Base-by-base conservation (phyloP, 2,329 filamentous ascomycete species). In the Cadophora malorum region DNA sequence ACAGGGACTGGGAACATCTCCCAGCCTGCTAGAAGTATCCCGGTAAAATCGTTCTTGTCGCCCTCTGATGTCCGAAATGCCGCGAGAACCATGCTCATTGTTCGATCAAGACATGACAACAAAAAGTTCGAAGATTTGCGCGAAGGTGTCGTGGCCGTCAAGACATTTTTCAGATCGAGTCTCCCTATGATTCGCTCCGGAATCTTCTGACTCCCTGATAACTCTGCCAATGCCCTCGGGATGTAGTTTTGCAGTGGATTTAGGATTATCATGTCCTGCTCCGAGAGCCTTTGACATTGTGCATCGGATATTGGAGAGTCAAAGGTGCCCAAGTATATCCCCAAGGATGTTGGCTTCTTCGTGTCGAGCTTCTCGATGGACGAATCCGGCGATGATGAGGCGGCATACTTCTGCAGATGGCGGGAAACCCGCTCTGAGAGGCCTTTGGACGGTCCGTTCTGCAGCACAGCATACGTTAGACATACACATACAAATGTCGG, bases 21-120 rank as follows among this genome's bases (percentile, higher is more conserved):
- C 79, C 79, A 83, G 61, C 80, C 79, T 12, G 80, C 80, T 21
- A 84, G 73, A 16, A 84, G 68, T 28, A 83, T 71, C 4, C 80
- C 82, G 9, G 74, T 79, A 53, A 83, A 81, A 0, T 75, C 70
- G 19, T 75, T 75, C 25, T 78, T 76, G 19, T 79, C 66, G 41
- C 74, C 76, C 56, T 78, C 75, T 9, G 78, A 69, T 3, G 71
- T 73, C 16, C 70, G 67, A 59, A 78, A 69, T 25, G 74, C 63
- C 52, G 71, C 49, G 1, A 74, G 67, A 55, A 77, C 33, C 16
- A 78, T 5, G 14, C 41, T 65, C 69, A 45, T 78, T 67, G 69
- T 76, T 25, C 62, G 45, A 52, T 72, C 70, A 1, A 70, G 31
- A 45, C 59, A 63, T 8, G 59, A 21, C 3, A 69, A 38, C 4